Conservation (phyloP, 208 protist genomes). For the Novymonas esmeraldas region DNA sequence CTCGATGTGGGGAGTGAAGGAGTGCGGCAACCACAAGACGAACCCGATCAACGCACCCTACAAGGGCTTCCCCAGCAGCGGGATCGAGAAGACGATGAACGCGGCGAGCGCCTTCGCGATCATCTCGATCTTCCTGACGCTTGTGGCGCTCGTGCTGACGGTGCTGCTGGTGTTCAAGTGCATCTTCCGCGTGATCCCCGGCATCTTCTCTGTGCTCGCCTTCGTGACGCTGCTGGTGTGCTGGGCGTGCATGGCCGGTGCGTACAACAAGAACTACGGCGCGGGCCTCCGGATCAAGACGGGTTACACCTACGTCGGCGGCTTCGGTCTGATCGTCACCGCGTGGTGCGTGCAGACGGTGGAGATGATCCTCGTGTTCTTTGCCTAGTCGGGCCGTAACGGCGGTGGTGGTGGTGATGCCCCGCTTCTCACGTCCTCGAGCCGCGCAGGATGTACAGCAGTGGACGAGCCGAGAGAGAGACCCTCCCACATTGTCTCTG, state of each 20-base stretch:
- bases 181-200: conserved; percentile 9
- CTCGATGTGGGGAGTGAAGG: conserved; percentile 41
- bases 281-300: not conserved
- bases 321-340: conserved; percentile 36
- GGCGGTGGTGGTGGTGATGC: not conserved
- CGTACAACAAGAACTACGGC: conserved; percentile 12
- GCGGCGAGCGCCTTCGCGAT: conserved; percentile 41
- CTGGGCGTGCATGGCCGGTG: conserved; percentile 42
- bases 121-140: conserved; percentile 44
- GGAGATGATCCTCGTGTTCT: conserved; percentile 21
- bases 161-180: conserved; percentile 26
- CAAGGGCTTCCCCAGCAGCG: conserved; percentile 29
- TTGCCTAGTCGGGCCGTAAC: too few species aligned
- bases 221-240: conserved; percentile 27
- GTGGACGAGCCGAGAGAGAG: too few species aligned
- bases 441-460: too few species aligned
- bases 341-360: conserved; percentile 42
- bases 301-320: conserved; percentile 5
- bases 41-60: conserved; percentile 9
- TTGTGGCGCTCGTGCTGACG: conserved; percentile 22
- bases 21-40: conserved; percentile 26
- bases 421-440: too few species aligned
- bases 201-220: conserved; percentile 22
- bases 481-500: too few species aligned
- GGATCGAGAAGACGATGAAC: conserved; percentile 27